Conservation (phyloP, 2,329 filamentous ascomycete genomes). For the Xylaria sp. region DNA sequence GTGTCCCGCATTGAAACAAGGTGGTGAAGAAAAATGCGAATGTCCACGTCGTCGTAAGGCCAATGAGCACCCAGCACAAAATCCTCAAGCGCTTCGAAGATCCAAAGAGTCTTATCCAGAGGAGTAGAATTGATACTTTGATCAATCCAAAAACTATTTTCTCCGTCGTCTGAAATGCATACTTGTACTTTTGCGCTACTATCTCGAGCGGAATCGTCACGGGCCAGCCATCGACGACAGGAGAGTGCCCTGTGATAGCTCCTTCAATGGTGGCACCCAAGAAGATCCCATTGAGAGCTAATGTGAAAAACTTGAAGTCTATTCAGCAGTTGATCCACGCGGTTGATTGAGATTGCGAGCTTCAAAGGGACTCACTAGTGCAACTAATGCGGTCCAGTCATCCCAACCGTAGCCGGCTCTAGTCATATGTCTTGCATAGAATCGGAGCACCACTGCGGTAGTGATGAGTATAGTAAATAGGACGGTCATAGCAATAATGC, state of each 20-base stretch:
- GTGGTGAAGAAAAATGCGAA: constrained; percentile 43
- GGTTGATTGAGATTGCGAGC: too few species aligned
- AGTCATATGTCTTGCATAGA: constrained; percentile 33
- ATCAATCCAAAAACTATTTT: constrained; percentile 40
- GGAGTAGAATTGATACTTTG: constrained; percentile 42
- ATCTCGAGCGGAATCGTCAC: constrained; percentile 32
- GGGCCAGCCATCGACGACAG: constrained; percentile 26
- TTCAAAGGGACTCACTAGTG: constrained; percentile 5
- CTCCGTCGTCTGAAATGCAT: constrained; percentile 39
- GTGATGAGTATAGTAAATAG: constrained; percentile 28
- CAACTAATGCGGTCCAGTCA: constrained; percentile 35
- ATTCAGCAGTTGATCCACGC: background rate
- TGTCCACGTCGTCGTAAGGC: constrained; percentile 31
- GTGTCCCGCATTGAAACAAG: constrained; percentile 39
- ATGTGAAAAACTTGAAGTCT: constrained; percentile 14
- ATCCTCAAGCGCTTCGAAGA: background rate
- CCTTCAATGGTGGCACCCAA: constrained; percentile 31
- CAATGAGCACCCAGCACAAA: constrained; percentile 10
- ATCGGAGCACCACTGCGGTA: constrained; percentile 19
- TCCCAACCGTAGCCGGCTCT: constrained; percentile 28
- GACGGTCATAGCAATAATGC: constrained; percentile 31
- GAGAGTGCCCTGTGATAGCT: constrained; percentile 27
- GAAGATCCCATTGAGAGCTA: constrained; percentile 35
- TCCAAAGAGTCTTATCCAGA: constrained; percentile 42
- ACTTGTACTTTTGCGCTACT: constrained; percentile 39